phyloP scores from a whole-genome alignment of 148 eudicot genomes.

The Heliamphora exappendiculata region DNA sequence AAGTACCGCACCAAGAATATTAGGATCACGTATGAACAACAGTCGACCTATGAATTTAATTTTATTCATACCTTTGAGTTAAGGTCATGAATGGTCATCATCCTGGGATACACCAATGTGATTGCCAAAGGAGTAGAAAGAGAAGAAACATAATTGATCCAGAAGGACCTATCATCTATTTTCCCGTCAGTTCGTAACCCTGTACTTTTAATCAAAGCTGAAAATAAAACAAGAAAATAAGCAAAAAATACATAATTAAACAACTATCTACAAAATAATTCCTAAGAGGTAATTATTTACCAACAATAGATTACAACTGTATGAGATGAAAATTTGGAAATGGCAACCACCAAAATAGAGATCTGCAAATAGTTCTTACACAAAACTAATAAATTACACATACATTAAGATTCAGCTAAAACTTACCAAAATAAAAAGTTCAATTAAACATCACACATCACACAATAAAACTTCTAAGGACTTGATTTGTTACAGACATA shows the following conservation, averaged over 20 bases:
- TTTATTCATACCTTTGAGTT: constrained; percentile 49
- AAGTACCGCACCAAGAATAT: constrained; percentile 7
- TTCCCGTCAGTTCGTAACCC: constrained; percentile 89
- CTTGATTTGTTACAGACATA: neutral
- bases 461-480: neutral
- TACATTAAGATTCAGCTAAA: no score
- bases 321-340: neutral
- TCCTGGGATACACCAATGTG: constrained; percentile 92
- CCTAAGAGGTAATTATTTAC: no score
- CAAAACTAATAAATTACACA: no score
- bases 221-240: constrained; percentile 12
- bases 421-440: neutral
- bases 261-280: no score
- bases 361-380: neutral
- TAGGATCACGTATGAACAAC: neutral
- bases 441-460: neutral
- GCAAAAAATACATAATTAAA: constrained; percentile 8
- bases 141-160: constrained; percentile 81
- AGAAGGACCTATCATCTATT: constrained; percentile 79
- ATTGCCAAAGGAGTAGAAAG: constrained; percentile 75
- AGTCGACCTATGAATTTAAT: neutral
- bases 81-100: constrained; percentile 84
- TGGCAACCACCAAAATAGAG: constrained; percentile 4
- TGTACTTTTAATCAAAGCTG: constrained; percentile 80
- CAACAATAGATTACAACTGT: no score